phyloP scores from a whole-genome alignment of 768 basidiomycete genomes.

The Podaxis sp. region DNA sequence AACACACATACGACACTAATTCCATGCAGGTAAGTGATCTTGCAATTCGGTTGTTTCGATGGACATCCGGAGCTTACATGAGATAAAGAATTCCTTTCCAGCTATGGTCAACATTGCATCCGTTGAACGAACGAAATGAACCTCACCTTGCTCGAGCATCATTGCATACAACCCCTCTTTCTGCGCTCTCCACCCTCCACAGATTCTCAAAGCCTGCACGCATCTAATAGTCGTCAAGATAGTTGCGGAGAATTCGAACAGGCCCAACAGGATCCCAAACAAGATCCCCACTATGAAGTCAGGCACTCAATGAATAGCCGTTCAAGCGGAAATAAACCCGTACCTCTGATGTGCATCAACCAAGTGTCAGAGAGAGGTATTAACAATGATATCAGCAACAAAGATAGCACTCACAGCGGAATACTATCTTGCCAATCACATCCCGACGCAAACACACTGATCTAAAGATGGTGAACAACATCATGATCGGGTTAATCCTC shows the following conservation, averaged over 20 bases:
- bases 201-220: neutral
- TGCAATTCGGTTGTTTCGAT: neutral
- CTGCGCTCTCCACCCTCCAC: neutral
- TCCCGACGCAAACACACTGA: neutral
- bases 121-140: neutral
- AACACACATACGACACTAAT: neutral
- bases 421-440: constrained; percentile 6
- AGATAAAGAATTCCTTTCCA: neutral
- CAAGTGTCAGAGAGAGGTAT: neutral
- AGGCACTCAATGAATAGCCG: neutral
- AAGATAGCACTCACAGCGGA: neutral
- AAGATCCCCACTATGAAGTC: neutral
- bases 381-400: neutral
- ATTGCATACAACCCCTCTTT: neutral
- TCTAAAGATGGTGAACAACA: neutral
- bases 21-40: neutral
- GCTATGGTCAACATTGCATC: neutral
- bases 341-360: neutral
- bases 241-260: constrained; percentile 4
- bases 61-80: neutral
- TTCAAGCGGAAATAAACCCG: neutral
- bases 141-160: neutral
- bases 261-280: neutral
- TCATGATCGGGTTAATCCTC: too few species aligned
- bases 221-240: neutral